Conservation (phyloP, 2,329 filamentous ascomycete genomes). For the Fusarium sp. region DNA sequence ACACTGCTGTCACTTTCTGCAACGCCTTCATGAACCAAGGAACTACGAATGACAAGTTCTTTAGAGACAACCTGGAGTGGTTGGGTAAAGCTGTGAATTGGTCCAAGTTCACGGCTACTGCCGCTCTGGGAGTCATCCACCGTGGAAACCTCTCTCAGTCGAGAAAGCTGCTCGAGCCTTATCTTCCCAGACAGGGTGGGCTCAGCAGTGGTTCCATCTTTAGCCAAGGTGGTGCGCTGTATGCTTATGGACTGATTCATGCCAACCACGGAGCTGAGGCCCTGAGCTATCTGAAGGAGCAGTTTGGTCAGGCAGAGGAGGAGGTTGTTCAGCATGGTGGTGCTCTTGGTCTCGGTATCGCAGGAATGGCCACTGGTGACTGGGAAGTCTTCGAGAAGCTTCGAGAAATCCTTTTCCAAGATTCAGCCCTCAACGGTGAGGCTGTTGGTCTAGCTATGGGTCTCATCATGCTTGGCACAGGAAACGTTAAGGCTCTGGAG, state of each 20-base stretch:
- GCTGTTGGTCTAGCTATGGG: constrained; percentile 97
- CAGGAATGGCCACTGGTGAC: constrained; percentile 96
- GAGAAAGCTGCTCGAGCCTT: constrained; percentile 92
- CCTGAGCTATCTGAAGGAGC: constrained; percentile 80
- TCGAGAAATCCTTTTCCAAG: constrained; percentile 87
- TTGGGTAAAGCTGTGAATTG: constrained; percentile 98
- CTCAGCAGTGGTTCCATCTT: constrained; percentile 88
- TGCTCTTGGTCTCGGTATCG: constrained; percentile 93
- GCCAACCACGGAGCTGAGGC: constrained; percentile 97
- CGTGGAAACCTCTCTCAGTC: constrained; percentile 94
- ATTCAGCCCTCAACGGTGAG: constrained; percentile 96
- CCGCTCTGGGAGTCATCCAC: constrained; percentile 95
- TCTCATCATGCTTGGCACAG: constrained; percentile 98
- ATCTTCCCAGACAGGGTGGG: constrained; percentile 83
- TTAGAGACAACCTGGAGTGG: constrained; percentile 98
- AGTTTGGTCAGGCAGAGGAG: constrained; percentile 82
- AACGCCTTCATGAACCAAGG: constrained; percentile 99
- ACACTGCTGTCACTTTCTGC: constrained; percentile 95
- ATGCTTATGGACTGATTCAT: constrained; percentile 95
- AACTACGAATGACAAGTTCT: constrained; percentile 98
- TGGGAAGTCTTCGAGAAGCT: constrained; percentile 92
- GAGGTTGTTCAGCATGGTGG: constrained; percentile 98
- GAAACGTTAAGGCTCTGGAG: constrained; percentile 91
- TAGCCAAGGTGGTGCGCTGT: constrained; percentile 95
- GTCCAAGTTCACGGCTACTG: constrained; percentile 99